phyloP scores from a whole-genome alignment of 2,329 filamentous ascomycete species.

The Penicillium corylophilum region DNA sequence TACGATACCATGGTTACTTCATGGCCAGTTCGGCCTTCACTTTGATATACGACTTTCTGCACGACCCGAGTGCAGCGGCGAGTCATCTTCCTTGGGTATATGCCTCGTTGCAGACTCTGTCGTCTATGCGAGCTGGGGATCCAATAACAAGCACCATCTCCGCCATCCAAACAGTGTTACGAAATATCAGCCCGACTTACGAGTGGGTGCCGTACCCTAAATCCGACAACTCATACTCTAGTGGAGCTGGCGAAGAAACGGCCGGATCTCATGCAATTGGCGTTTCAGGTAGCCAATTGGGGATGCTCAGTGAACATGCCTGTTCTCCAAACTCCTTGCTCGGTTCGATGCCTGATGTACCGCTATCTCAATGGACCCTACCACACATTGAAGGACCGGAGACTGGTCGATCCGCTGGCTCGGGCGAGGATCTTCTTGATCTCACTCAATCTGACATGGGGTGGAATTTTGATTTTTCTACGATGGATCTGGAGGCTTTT shows the following conservation, averaged over 20 bases:
- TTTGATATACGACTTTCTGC: slow-evolving; percentile 46
- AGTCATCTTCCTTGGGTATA: slow-evolving; percentile 46
- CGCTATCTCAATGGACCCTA: slow-evolving; percentile 23
- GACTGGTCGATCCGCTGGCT: slow-evolving; percentile 23
- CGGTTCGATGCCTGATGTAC: slow-evolving; percentile 10
- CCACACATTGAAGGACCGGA: slow-evolving; percentile 23
- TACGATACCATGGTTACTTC: slow-evolving; percentile 49
- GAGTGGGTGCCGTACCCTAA: slow-evolving; percentile 23
- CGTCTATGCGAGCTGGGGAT: slow-evolving; percentile 35
- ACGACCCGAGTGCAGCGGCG: slow-evolving; percentile 37
- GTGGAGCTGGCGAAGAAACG: background rate
- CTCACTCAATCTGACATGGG: slow-evolving; percentile 40
- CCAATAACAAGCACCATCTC: slow-evolving; percentile 29
- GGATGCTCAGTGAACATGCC: background rate
- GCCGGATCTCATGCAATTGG: background rate
- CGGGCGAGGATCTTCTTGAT: slow-evolving; percentile 35
- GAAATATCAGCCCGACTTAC: slow-evolving; percentile 32
- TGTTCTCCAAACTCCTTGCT: background rate
- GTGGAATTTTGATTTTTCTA: slow-evolving; percentile 43
- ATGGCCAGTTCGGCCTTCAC: slow-evolving; percentile 44
- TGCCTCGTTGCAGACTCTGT: slow-evolving; percentile 37
- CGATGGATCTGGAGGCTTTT: slow-evolving; percentile 41
- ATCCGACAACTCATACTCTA: background rate
- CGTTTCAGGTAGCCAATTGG: background rate
- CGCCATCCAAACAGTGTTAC: slow-evolving; percentile 34